These are phyloP conservation scores for Candida adriatica DNA, from an alignment of 805 yeast species.

Conservation along the genomic window DNA sequence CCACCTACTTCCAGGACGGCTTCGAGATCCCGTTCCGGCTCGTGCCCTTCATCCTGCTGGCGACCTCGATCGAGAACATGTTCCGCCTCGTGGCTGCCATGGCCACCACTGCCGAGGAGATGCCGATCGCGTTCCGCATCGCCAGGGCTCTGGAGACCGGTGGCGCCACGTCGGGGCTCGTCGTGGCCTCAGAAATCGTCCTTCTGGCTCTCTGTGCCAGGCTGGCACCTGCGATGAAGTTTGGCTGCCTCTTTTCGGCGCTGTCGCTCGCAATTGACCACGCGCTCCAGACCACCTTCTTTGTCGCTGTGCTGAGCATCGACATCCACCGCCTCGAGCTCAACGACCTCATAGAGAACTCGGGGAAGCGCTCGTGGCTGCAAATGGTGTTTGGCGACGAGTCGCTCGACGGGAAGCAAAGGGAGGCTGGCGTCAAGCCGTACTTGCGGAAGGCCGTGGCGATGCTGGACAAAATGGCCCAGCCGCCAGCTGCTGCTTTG, in stretches of 20 bases:
- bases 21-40: constrained; percentile 34
- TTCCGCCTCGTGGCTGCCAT: constrained; percentile 37
- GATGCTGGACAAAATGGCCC: constrained; percentile 5
- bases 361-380: constrained; percentile 6
- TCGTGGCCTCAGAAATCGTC: constrained; percentile 26
- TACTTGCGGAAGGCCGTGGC: background rate
- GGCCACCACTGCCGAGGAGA: constrained; percentile 35
- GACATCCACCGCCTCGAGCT: constrained; percentile 62
- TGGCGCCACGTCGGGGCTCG: constrained; percentile 32
- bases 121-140: constrained; percentile 32
- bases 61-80: constrained; percentile 41
- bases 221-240: constrained; percentile 28
- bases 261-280: constrained; percentile 52
- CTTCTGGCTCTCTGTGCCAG: constrained; percentile 25
- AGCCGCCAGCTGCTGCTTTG: constrained; percentile 31
- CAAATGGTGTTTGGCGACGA: constrained; percentile 1
- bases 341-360: constrained; percentile 37
- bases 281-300: constrained; percentile 53
- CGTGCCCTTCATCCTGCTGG: constrained; percentile 34
- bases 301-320: constrained; percentile 57
- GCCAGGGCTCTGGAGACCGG: constrained; percentile 30
- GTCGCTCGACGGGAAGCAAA: constrained; percentile 3
- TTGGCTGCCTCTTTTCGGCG: constrained; percentile 39
- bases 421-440: background rate
- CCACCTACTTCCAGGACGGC: constrained; percentile 32